Conservation (phyloP, 164 flowering plant species). For the Vitis vinifera region ASM3070453v1 NC_081809.1:1176501-1177000, state of each 20-base stretch:
- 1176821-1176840: background rate
- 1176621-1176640: too few relatives aligned
- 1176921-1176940: slow-evolving; percentile 44
- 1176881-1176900: background rate
- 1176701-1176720: slow-evolving; percentile 37
- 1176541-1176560: slow-evolving; percentile 86
- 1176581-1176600: background rate
- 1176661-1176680: background rate
- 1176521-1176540: slow-evolving; percentile 87
- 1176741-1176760: slow-evolving; percentile 61
- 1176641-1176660: background rate
- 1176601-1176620: too few relatives aligned
- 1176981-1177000: slow-evolving; percentile 52
- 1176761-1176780: slow-evolving; percentile 62
- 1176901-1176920: slow-evolving; percentile 38
- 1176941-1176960: slow-evolving; percentile 60
- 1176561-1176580: slow-evolving; percentile 18
- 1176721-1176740: slow-evolving; percentile 63
- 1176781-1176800: slow-evolving; percentile 81
- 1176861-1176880: background rate
- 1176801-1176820: slow-evolving; percentile 50
- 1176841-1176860: background rate
- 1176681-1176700: background rate
- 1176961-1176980: slow-evolving; percentile 49
- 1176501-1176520: slow-evolving; percentile 90